Conservation (phyloP, 139 green algal genomes). For the Chlamydomonas schloesseri region DNA sequence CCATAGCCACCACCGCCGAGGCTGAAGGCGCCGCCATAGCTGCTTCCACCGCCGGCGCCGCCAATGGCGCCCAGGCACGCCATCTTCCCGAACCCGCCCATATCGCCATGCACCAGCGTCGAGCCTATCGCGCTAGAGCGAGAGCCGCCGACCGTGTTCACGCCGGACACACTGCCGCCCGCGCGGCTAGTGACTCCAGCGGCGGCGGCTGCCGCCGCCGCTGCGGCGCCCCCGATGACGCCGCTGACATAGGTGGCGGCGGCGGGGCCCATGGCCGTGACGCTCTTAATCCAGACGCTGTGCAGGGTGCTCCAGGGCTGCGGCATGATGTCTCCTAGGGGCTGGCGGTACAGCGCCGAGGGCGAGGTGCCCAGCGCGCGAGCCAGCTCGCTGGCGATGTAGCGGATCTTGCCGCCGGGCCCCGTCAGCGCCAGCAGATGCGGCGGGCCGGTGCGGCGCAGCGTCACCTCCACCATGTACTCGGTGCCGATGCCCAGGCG, state of each 20-base stretch:
- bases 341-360: conserved; percentile 24
- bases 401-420: conserved; percentile 26
- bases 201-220: too few relatives aligned
- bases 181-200: too few relatives aligned
- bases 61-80: too few relatives aligned
- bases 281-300: conserved; percentile 18
- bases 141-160: too few relatives aligned
- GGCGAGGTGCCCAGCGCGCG: conserved; percentile 37
- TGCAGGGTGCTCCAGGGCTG: conserved; percentile 41
- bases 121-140: too few relatives aligned
- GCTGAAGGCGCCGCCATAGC: too few relatives aligned
- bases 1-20: too few relatives aligned
- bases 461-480: conserved; percentile 39
- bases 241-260: neutral
- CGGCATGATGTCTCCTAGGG: conserved; percentile 39
- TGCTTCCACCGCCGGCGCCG: too few relatives aligned
- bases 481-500: conserved; percentile 28
- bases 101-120: too few relatives aligned
- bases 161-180: too few relatives aligned
- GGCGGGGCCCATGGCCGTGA: neutral
- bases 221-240: neutral
- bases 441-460: conserved; percentile 19
- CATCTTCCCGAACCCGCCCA: too few relatives aligned
- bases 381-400: conserved; percentile 30
- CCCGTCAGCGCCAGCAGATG: conserved; percentile 30